Conservation (phyloP, 768 basidiomycete genomes). For the Scleroderma bovista region DNA sequence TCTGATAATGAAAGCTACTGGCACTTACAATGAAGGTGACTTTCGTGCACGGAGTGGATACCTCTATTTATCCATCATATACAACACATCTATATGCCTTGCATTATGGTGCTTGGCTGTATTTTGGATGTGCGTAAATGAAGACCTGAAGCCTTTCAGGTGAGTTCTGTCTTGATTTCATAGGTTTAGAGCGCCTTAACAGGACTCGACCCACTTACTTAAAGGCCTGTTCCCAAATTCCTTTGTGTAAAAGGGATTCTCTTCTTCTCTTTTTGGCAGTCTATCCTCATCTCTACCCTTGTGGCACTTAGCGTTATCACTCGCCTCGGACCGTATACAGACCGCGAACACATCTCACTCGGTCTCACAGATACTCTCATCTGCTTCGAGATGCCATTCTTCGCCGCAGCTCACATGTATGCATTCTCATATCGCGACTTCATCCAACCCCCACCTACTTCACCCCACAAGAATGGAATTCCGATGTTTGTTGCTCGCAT, state of each 20-base stretch:
- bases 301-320: conserved; percentile 76
- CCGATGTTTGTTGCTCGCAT: conserved; percentile 75
- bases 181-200: not conserved
- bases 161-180: conserved; percentile 24
- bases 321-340: conserved; percentile 80
- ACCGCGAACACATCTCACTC: conserved; percentile 83
- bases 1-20: conserved; percentile 77
- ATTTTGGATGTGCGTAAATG: conserved; percentile 91
- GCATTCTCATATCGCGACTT: conserved; percentile 92
- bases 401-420: conserved; percentile 91
- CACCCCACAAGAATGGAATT: conserved; percentile 18
- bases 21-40: conserved; percentile 87
- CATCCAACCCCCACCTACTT: conserved; percentile 43
- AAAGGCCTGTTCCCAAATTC: conserved; percentile 93
- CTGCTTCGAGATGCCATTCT: conserved; percentile 96
- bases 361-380: conserved; percentile 88
- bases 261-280: conserved; percentile 99
- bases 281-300: conserved; percentile 78
- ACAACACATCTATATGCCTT: conserved; percentile 76
- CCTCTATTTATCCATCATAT: conserved; percentile 83
- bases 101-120: conserved; percentile 88
- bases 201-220: not conserved
- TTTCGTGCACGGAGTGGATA: conserved; percentile 85
- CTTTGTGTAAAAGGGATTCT: conserved; percentile 97
- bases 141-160: conserved; percentile 88